Evolutionary conservation across 208 protist genomes (phyloP).

Genomic region (Wallacemonas sp.): DNA sequence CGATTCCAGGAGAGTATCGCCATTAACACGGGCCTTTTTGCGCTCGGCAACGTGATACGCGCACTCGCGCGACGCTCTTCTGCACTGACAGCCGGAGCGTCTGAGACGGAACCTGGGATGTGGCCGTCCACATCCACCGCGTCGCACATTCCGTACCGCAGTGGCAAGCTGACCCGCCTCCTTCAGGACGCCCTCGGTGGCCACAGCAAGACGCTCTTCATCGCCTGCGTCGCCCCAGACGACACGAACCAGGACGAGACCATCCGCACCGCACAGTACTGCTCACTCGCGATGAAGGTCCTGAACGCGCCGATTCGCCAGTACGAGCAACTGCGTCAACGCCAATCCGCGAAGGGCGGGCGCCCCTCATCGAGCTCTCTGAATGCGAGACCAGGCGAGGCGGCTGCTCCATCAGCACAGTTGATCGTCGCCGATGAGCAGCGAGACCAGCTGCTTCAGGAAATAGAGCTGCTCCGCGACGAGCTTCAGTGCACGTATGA

Average conservation of each 20-base stretch:
- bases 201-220: constrained; percentile 82
- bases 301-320: constrained; percentile 72
- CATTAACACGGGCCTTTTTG: constrained; percentile 92
- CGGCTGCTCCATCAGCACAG: too few species aligned
- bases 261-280: constrained; percentile 92
- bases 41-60: constrained; percentile 94
- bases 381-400: too few species aligned
- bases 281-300: constrained; percentile 87
- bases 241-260: constrained; percentile 82
- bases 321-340: constrained; percentile 40
- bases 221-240: constrained; percentile 86
- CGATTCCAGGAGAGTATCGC: constrained; percentile 92
- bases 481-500: constrained; percentile 27
- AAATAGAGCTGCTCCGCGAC: constrained; percentile 23
- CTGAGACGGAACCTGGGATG: background rate
- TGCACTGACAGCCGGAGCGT: constrained; percentile 41
- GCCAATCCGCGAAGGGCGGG: background rate
- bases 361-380: too few species aligned
- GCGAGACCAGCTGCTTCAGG: constrained; percentile 23
- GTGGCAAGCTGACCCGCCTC: constrained; percentile 90
- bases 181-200: constrained; percentile 90
- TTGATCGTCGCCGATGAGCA: constrained; percentile 15
- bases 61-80: constrained; percentile 35
- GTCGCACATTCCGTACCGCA: constrained; percentile 85
- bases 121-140: background rate